Base-by-base conservation (phyloP, 164 flowering plant species). In the Magnolia kwangsiensis region DNA sequence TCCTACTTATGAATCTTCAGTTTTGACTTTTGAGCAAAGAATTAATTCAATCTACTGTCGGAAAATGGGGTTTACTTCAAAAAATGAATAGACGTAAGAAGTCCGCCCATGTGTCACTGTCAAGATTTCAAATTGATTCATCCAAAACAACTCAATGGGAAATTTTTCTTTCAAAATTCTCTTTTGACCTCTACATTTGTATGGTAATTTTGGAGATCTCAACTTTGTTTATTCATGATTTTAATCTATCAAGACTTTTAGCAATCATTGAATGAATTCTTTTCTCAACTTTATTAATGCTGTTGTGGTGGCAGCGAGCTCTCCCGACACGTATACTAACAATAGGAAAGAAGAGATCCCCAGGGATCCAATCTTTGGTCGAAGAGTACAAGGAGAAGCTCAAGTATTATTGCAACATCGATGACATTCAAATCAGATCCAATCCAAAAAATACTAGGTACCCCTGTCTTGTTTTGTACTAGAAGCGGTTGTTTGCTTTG, bases 401-500 rank as follows among this genome's bases (percentile, higher is more conserved):
- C 72, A 89, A 85, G 79, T 68, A 71, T 74, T 95, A 95, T 72
- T 95, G 94, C 76, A 73, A 63, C 21, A 78, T 88, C 23, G 90
- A 90, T 8, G 95, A 91, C 78, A 73, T 89, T 58, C 94, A 78
- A 73, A 71, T 93, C 27, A 88, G 89, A 45, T 89, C 97, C 67
- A 95, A 95, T 83, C 98, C 98, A 8, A 92, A 84, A 82, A 93
- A 90, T 80, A 87, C 98, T 2, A 82, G 90, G 97, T 91, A 70
- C 18, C 70, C 24, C 31, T 65, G n/a, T 77, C 7, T 14, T n/a
- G 51, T 73, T 59, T 37, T 73, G n/a, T 65, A 24, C 37, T 10
- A 23, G 10, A 65, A 11, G 68, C 13, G 7, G 3, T 29, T 23
- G 9, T 73, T 27, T 51, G 31, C 16, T 58, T 23, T 61, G 2